These are phyloP conservation scores for Fusarium decemcellulare DNA, from an alignment of 2,329 filamentous ascomycete genomes.

Conservation along the genomic window DNA sequence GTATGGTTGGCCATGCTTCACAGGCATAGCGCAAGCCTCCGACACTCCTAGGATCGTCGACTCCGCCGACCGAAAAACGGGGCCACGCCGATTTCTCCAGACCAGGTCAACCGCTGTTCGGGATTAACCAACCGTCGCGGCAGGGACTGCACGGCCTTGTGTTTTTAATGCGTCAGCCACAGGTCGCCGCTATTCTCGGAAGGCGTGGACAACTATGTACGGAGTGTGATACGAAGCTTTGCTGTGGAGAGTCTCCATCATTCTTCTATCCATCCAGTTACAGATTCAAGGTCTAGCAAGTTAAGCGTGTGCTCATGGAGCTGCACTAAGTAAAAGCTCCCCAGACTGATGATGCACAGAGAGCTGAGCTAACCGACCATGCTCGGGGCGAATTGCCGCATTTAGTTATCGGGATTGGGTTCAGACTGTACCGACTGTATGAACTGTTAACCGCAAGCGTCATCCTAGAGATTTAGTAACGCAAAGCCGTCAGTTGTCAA, in stretches of 20 bases:
- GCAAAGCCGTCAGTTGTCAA: neutral
- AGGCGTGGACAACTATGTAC: neutral
- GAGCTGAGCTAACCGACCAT: slow-evolving; percentile 6
- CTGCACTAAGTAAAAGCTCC: neutral
- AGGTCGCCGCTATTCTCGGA: slow-evolving; percentile 6
- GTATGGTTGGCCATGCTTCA: slow-evolving; percentile 9
- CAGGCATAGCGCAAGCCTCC: slow-evolving; percentile 12
- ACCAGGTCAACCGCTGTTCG: slow-evolving; percentile 20
- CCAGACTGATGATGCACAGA: neutral
- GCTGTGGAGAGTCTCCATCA: slow-evolving; percentile 24
- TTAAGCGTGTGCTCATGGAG: neutral
- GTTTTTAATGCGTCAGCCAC: slow-evolving; percentile 38
- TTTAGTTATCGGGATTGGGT: neutral
- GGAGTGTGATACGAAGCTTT: slow-evolving; percentile 16
- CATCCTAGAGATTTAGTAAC: neutral
- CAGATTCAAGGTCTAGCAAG: neutral
- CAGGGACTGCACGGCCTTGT: slow-evolving; percentile 39
- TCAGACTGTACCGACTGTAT: neutral
- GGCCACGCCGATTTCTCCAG: slow-evolving; percentile 16
- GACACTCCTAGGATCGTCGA: slow-evolving; percentile 3
- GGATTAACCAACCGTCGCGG: slow-evolving; percentile 21
- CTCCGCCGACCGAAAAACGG: slow-evolving; percentile 9
- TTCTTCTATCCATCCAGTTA: slow-evolving; percentile 12
- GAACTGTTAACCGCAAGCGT: neutral
- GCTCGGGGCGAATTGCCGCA: slow-evolving; percentile 27